Base-by-base conservation (phyloP, 2,329 filamentous ascomycete species). In the Onygenales sp. region DNA sequence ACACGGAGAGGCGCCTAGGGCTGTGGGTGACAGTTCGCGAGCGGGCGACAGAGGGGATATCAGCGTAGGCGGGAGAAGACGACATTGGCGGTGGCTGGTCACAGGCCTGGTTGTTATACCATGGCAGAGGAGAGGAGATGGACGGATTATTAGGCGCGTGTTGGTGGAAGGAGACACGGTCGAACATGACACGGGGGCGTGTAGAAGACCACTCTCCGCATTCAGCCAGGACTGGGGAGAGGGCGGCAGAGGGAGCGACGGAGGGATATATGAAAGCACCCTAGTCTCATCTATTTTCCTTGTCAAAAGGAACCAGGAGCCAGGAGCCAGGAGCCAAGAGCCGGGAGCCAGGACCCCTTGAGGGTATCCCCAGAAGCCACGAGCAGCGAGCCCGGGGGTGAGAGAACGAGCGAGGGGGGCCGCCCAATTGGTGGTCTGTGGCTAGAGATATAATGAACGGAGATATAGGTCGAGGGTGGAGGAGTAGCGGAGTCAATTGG, bases 1-100 rank as follows among this genome's bases (percentile, higher is more conserved):
- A 71, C 52, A 72, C 66, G 0, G 70, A 73, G 10, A 70, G 52
- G 33, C 69, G 67, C 58, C 66, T 71, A 17, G 70, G 69, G 52
- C 64, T 71, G 14, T 68, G 61, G 10, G 66, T 56, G 54, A 66
- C 63, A 42, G 51, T 40, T 32, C 53, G 54, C 34, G 46, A 42
- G 34, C 56, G 53, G 42, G 33, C 32, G 21, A 40, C 36, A 46
- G 51, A 45, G 21, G 52, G 52, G 50, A 34, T 49, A n/a, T 53
- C 56, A 50, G 57, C 48, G 39, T 52, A 31, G 27, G 52, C 51
- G 10, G 36, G 49, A 34, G 54, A 44, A 17, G 56, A 43, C 50
- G 57, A 58, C 54, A 55, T 53, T 32, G 46, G 52, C 32, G 54
- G 54, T 45, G 52, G 39, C n/a, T 54, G 55, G 21, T 50, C 47